Conservation (phyloP, 805 yeast genomes). For the Cyberlindnera amylophila region DNA sequence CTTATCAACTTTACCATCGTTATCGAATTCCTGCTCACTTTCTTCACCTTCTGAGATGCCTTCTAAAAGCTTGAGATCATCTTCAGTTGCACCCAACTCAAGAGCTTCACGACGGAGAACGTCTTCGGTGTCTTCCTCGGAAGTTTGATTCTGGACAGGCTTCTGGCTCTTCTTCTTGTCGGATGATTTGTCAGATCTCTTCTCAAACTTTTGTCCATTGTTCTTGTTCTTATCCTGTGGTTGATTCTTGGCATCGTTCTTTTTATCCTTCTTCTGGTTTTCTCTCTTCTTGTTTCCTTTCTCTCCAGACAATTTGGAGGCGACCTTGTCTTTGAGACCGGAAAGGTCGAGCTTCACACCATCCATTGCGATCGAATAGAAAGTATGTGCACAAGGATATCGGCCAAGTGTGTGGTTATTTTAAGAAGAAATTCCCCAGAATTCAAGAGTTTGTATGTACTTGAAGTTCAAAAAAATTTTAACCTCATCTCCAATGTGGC, state of each 20-base stretch:
- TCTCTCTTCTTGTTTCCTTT: slow-evolving; percentile 25
- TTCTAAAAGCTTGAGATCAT: slow-evolving; percentile 63
- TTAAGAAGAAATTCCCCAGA: too few relatives aligned
- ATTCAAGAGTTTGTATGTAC: neutral
- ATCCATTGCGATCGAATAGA: slow-evolving; percentile 18
- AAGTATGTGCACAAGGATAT: neutral
- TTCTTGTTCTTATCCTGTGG: slow-evolving; percentile 20
- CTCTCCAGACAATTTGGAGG: slow-evolving; percentile 42
- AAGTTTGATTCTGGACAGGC: slow-evolving; percentile 3
- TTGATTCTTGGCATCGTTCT: slow-evolving; percentile 7
- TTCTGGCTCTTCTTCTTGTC: slow-evolving; percentile 2
- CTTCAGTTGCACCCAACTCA: slow-evolving; percentile 82
- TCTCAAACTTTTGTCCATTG: slow-evolving; percentile 1
- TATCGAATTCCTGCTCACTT: slow-evolving; percentile 36
- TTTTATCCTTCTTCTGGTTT: slow-evolving; percentile 22
- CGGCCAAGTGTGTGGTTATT: neutral
- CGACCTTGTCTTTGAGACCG: slow-evolving; percentile 62
- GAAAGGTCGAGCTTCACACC: slow-evolving; percentile 33
- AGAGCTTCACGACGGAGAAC: slow-evolving; percentile 66
- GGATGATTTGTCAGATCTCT: slow-evolving; percentile 1
- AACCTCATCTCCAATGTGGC: slow-evolving; percentile 18
- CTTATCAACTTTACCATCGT: slow-evolving; percentile 32
- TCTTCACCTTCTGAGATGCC: slow-evolving; percentile 49
- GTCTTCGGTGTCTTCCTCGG: slow-evolving; percentile 3
- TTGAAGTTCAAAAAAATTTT: slow-evolving; percentile 12